Conservation (phyloP, 2,329 filamentous ascomycete species). For the Stagonosporopsis vannaccii region DNA sequence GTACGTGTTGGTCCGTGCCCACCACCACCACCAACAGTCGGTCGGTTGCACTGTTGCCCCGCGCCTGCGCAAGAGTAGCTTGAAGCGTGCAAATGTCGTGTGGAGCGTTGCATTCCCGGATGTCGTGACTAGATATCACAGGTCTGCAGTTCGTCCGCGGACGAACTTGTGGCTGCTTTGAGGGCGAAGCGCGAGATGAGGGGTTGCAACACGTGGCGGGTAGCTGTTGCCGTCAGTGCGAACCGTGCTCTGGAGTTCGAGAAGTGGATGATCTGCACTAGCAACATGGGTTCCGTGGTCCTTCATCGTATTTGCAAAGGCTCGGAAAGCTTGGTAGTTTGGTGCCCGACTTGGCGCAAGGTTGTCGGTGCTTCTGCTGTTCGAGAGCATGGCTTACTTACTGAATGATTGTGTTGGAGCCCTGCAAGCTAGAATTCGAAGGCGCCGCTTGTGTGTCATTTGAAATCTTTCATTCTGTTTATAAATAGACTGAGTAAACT, state of each 20-base stretch:
- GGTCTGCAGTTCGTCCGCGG: conserved; percentile 3
- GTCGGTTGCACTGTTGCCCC: conserved; percentile 11
- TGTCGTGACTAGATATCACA: background rate
- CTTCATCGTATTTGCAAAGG: conserved; percentile 1
- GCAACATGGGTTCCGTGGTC: background rate
- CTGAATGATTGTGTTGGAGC: background rate
- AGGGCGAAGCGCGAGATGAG: background rate
- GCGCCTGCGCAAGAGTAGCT: background rate
- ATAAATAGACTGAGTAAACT: background rate
- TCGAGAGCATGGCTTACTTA: background rate
- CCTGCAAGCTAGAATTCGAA: background rate
- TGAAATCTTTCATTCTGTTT: background rate
- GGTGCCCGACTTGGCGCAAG: conserved; percentile 1
- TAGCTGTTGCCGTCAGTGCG: background rate
- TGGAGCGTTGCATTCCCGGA: background rate
- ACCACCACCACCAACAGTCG: background rate
- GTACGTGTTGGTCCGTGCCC: conserved; percentile 1
- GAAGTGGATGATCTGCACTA: conserved; percentile 5
- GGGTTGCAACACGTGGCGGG: background rate
- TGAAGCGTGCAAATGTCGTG: background rate
- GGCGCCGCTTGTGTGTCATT: no score
- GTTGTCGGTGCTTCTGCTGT: background rate
- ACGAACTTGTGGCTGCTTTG: background rate
- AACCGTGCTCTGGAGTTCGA: background rate
- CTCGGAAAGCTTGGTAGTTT: conserved; percentile 1